These are phyloP conservation scores for Lophiostoma macrostomum DNA, from an alignment of 495 filamentous ascomycete species.

Conservation along the genomic window DNA sequence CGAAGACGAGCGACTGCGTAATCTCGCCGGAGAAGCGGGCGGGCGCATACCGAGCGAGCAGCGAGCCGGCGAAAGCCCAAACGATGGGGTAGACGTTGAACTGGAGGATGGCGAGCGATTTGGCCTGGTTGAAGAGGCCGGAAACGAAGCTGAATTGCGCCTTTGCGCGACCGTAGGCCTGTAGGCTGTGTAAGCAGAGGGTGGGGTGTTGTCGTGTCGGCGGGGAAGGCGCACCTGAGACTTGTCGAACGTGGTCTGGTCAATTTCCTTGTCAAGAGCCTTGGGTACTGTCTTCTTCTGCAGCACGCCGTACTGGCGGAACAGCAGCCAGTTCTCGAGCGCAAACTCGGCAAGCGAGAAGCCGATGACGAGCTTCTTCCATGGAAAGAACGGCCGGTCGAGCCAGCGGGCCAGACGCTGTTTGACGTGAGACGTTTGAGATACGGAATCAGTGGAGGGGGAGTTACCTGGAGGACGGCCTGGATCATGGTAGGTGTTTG, in stretches of 20 bases:
- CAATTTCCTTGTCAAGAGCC: constrained; percentile 79
- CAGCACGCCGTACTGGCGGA: constrained; percentile 83
- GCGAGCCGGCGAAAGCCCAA: constrained; percentile 75
- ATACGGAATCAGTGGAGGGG: not conserved
- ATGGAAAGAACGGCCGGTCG: constrained; percentile 89
- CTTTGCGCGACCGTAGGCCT: constrained; percentile 93
- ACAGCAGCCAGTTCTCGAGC: constrained; percentile 78
- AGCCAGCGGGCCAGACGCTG: constrained; percentile 84
- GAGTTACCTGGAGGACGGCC: constrained; percentile 35
- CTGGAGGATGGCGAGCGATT: constrained; percentile 84
- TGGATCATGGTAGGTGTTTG: constrained; percentile 29
- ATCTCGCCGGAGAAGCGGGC: constrained; percentile 85
- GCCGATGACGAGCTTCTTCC: constrained; percentile 92
- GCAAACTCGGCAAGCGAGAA: constrained; percentile 87
- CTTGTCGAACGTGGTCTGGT: constrained; percentile 89
- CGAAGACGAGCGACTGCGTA: constrained; percentile 86
- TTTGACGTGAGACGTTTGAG: constrained; percentile 5
- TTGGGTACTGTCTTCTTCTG: constrained; percentile 74
- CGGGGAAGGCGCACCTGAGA: constrained; percentile 63
- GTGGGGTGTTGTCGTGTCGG: constrained; percentile 1
- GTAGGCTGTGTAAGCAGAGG: constrained; percentile 20
- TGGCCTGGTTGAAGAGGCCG: constrained; percentile 77
- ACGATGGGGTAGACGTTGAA: constrained; percentile 86
- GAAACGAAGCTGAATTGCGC: constrained; percentile 79
- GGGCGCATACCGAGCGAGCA: constrained; percentile 71